phyloP scores from a whole-genome alignment of 116 monocot species.

The Iris pallida region DNA sequence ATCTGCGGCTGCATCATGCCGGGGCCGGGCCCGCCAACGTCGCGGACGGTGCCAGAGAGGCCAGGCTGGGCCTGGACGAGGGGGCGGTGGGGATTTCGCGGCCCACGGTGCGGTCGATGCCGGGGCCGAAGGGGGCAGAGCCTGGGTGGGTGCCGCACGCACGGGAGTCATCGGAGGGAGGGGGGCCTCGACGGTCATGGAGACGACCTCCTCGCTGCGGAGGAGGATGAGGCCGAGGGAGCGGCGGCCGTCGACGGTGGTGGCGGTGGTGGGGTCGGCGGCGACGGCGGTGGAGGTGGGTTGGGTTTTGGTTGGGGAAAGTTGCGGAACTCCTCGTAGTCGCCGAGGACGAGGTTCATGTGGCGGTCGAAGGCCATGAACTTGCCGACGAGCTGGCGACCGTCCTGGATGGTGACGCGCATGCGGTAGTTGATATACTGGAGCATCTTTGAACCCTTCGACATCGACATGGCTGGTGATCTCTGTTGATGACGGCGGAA shows the following conservation, averaged over 20 bases:
- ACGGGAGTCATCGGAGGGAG: slow-evolving; percentile 76
- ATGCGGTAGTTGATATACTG: slow-evolving; percentile 94
- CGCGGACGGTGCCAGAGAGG: slow-evolving; percentile 73
- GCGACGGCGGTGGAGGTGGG: slow-evolving; percentile 19
- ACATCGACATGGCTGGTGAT: slow-evolving; percentile 83
- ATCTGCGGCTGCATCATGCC: slow-evolving; percentile 93
- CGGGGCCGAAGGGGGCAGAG: slow-evolving; percentile 24
- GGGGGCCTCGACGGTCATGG: slow-evolving; percentile 76
- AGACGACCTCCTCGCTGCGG: too few species aligned
- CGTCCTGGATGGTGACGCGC: too few species aligned
- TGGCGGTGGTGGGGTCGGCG: too few species aligned
- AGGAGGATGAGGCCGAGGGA: slow-evolving; percentile 77
- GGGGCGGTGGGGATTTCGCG: slow-evolving; percentile 75
- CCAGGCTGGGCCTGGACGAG: slow-evolving; percentile 79
- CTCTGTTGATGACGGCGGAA: too few species aligned
- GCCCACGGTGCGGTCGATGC: slow-evolving; percentile 73
- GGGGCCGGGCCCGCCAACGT: slow-evolving; percentile 78
- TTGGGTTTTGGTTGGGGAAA: slow-evolving; percentile 48
- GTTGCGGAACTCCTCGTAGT: slow-evolving; percentile 76
- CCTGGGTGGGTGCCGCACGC: slow-evolving; percentile 45
- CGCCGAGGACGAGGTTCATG: too few species aligned
- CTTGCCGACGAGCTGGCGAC: too few species aligned
- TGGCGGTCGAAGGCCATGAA: too few species aligned
- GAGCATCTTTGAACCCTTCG: slow-evolving; percentile 97
- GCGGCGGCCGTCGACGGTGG: slow-evolving; percentile 66